These are phyloP conservation scores for Creolimax fragrantissima DNA, from an alignment of 78 protist species.

Conservation along the genomic window DNA sequence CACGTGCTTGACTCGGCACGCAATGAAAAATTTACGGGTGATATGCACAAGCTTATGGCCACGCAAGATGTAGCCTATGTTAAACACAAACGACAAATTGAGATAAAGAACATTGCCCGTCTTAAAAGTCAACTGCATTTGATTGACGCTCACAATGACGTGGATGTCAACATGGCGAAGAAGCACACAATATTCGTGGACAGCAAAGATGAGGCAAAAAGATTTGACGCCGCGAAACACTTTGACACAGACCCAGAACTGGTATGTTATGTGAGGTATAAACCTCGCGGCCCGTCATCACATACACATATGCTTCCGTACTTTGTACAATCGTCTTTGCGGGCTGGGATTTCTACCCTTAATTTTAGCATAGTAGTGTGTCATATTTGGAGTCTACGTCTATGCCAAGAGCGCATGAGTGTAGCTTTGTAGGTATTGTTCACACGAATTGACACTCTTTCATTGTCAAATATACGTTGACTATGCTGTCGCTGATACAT, in stretches of 20 bases:
- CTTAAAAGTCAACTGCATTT: not conserved
- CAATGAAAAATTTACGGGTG: not conserved
- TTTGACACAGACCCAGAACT: not conserved
- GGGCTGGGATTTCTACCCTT: no score
- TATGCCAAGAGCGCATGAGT: no score
- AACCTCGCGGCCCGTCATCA: no score
- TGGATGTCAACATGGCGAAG: not conserved
- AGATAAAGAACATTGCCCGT: not conserved
- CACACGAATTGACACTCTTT: no score
- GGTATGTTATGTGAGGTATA: not conserved
- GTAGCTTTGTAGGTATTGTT: no score
- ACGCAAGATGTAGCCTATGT: not conserved
- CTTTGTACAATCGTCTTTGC: no score
- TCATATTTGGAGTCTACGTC: no score
- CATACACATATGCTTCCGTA: no score
- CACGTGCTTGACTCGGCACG: not conserved
- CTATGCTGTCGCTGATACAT: no score
- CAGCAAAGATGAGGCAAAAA: not conserved
- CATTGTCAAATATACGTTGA: no score
- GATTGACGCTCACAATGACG: not conserved
- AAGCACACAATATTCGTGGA: not conserved
- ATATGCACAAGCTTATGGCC: not conserved
- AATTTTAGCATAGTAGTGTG: no score
- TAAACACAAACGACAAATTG: slow-evolving; percentile 4
- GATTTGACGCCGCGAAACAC: slow-evolving; percentile 14